Conservation (phyloP, 192 early-diverging fungal species). For the Chytriomyces confervae region DNA sequence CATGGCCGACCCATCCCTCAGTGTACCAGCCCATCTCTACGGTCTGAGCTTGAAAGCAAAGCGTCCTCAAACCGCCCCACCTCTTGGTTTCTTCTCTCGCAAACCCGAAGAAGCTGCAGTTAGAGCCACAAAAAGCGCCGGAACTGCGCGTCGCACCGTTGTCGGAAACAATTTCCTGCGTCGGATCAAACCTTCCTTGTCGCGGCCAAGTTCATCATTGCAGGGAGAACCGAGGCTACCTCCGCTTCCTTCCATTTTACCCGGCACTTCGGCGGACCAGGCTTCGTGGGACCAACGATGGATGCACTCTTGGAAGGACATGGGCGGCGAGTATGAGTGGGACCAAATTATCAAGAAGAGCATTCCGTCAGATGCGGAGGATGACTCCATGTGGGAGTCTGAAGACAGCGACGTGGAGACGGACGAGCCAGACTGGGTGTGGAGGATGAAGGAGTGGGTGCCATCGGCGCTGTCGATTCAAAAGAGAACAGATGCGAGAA, state of each 20-base stretch:
- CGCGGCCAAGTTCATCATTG: too few species aligned
- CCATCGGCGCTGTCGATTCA: neutral
- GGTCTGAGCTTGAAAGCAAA: neutral
- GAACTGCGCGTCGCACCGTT: too few species aligned
- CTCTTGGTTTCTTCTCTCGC: neutral
- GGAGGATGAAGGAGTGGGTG: constrained; percentile 10
- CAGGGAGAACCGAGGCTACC: too few species aligned
- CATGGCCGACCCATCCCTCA: neutral
- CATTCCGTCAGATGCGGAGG: neutral
- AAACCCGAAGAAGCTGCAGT: too few species aligned
- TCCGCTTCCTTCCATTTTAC: too few species aligned
- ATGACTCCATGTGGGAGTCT: constrained; percentile 4
- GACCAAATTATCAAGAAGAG: neutral
- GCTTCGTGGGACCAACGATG: neutral
- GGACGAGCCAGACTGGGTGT: constrained; percentile 19
- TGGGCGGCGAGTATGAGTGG: neutral
- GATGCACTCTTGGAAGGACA: neutral
- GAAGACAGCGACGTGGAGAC: neutral
- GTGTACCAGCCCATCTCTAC: neutral
- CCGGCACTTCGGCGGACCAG: neutral
- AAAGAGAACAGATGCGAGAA: constrained; percentile 2
- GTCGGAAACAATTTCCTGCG: too few species aligned
- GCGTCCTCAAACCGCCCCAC: neutral
- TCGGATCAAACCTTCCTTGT: too few species aligned
- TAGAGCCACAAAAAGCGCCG: too few species aligned